Conservation (phyloP, 495 filamentous ascomycete species). For the Xylaria grammica region DNA sequence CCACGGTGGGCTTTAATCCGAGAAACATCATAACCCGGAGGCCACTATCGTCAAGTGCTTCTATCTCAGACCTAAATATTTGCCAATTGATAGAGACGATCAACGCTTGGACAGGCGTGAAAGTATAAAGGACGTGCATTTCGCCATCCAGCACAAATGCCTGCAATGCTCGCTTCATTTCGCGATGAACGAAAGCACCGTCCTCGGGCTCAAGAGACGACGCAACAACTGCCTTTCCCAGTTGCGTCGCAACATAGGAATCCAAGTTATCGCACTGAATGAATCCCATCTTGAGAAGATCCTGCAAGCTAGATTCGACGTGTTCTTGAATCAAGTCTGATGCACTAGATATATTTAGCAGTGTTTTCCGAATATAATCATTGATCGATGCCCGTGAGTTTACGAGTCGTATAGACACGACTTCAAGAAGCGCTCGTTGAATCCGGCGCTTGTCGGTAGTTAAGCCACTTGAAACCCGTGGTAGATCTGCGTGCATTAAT, state of each 20-base stretch:
- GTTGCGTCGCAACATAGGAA: slow-evolving; percentile 63
- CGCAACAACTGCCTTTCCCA: slow-evolving; percentile 75
- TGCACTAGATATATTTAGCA: slow-evolving; percentile 63
- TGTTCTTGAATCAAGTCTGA: slow-evolving; percentile 50
- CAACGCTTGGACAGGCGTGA: slow-evolving; percentile 71
- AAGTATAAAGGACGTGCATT: slow-evolving; percentile 83
- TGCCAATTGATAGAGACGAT: slow-evolving; percentile 70
- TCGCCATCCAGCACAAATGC: slow-evolving; percentile 86
- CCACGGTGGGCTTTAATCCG: slow-evolving; percentile 68
- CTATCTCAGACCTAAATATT: slow-evolving; percentile 72
- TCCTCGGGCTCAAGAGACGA: slow-evolving; percentile 78
- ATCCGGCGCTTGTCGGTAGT: slow-evolving; percentile 71
- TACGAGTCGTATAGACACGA: slow-evolving; percentile 72
- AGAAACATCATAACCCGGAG: slow-evolving; percentile 71
- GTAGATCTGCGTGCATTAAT: slow-evolving; percentile 75
- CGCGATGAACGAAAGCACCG: slow-evolving; percentile 74
- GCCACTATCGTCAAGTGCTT: slow-evolving; percentile 71
- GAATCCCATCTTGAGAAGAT: slow-evolving; percentile 60
- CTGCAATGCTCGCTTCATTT: slow-evolving; percentile 68
- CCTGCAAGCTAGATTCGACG: slow-evolving; percentile 60
- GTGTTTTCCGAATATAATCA: slow-evolving; percentile 72
- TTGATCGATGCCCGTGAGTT: slow-evolving; percentile 70
- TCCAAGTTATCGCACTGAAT: slow-evolving; percentile 57
- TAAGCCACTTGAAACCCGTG: slow-evolving; percentile 71
- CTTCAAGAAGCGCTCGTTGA: slow-evolving; percentile 75